A percentile compares a stretch with the other conserved stretches of the same genome.
These are phyloP conservation scores for Aspergillus cejpii DNA, from an alignment of 2,329 filamentous ascomycete species.

Conservation along the genomic window DNA sequence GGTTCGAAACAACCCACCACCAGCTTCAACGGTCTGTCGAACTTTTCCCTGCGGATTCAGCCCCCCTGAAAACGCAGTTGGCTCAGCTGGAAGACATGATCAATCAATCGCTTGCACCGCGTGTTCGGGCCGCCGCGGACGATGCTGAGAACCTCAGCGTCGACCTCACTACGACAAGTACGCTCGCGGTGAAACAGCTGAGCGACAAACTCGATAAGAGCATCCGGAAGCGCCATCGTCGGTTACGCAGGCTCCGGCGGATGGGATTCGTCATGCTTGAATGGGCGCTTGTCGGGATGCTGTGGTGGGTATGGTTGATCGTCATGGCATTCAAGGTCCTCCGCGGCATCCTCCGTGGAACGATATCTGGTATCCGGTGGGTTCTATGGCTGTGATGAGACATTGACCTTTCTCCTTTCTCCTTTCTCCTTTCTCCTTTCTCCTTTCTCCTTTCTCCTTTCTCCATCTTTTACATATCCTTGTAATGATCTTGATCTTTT, in stretches of 20 bases:
- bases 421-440: constrained; percentile 1
- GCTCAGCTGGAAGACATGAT: constrained; percentile 43
- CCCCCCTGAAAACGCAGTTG: constrained; percentile 41
- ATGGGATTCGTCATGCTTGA: constrained; percentile 77
- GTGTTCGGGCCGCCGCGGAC: constrained; percentile 64
- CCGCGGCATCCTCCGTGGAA: constrained; percentile 55
- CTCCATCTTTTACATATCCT: neutral
- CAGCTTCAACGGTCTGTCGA: constrained; percentile 42
- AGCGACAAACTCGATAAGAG: constrained; percentile 65
- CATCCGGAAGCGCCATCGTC: constrained; percentile 64
- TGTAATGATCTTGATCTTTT: neutral
- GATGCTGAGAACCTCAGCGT: constrained; percentile 72
- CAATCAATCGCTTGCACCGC: constrained; percentile 46
- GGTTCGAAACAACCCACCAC: constrained; percentile 42
- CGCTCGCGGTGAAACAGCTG: constrained; percentile 72
- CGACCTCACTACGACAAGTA: constrained; percentile 68
- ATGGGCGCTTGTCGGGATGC: constrained; percentile 77
- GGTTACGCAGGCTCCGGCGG: constrained; percentile 68
- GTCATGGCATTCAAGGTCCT: constrained; percentile 68
- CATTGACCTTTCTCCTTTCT: neutral
- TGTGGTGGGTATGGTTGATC: constrained; percentile 92
- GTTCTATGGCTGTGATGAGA: constrained; percentile 65
- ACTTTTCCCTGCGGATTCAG: constrained; percentile 42
- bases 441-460: neutral
- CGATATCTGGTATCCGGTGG: constrained; percentile 63